A percentile compares a stretch with the other conserved stretches of the same genome.
Conservation (phyloP, 2,329 filamentous ascomycete species). For the Fusarium sp. region DNA sequence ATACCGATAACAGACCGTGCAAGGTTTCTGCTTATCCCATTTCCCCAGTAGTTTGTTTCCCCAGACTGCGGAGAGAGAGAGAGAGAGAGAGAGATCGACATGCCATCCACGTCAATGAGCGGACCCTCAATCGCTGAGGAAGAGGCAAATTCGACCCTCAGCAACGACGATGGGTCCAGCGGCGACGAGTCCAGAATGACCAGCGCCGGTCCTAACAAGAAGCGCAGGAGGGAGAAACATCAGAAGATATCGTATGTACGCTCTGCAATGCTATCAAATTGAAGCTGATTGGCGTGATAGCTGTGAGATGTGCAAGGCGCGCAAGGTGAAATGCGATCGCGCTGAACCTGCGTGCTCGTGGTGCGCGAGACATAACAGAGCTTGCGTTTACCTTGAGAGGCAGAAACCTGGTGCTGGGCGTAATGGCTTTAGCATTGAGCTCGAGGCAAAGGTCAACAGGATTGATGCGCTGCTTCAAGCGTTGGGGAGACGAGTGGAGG, state of each 20-base stretch:
- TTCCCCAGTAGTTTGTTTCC: slow-evolving; percentile 31
- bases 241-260: slow-evolving; percentile 54
- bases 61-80: slow-evolving; percentile 41
- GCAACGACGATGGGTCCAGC: slow-evolving; percentile 51
- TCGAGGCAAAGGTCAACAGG: slow-evolving; percentile 63
- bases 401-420: slow-evolving; percentile 73
- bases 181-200: slow-evolving; percentile 46
- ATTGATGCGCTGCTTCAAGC: slow-evolving; percentile 59
- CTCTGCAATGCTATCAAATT: neutral
- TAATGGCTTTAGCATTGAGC: slow-evolving; percentile 69
- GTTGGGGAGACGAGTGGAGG: slow-evolving; percentile 53
- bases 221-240: slow-evolving; percentile 53
- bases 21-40: slow-evolving; percentile 11
- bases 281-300: slow-evolving; percentile 33
- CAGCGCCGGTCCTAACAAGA: slow-evolving; percentile 43
- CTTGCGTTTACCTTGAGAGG: slow-evolving; percentile 74
- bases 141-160: slow-evolving; percentile 48
- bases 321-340: slow-evolving; percentile 61
- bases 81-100: slow-evolving; percentile 43
- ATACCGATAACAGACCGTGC: slow-evolving; percentile 1
- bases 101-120: slow-evolving; percentile 39
- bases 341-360: slow-evolving; percentile 72
- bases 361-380: slow-evolving; percentile 73
- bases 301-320: slow-evolving; percentile 56
- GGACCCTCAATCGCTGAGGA: slow-evolving; percentile 47